A percentile compares a stretch with the other conserved stretches of the same genome.
Conservation (phyloP, 2,329 filamentous ascomycete species). For the Microdochium paspali region DNA sequence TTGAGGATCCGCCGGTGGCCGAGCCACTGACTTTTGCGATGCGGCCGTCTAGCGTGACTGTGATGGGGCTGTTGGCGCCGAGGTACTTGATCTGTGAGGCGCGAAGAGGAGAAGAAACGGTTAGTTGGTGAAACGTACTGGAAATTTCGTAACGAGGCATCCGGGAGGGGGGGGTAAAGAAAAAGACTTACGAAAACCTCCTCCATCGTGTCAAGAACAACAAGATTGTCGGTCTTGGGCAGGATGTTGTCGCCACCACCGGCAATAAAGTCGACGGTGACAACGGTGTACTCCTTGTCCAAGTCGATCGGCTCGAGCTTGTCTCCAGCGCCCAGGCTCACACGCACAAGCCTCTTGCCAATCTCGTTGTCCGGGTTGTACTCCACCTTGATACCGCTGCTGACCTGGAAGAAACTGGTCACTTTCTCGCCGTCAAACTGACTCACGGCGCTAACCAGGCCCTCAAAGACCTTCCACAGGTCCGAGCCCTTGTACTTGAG, state of each 20-base stretch:
- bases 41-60: constrained; percentile 25
- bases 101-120: constrained; percentile 12
- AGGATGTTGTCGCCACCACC: constrained; percentile 56
- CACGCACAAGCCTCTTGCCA: constrained; percentile 40
- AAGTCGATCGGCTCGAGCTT: constrained; percentile 30
- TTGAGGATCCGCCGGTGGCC: neutral
- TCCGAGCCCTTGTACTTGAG: constrained; percentile 41
- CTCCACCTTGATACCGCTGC: constrained; percentile 42
- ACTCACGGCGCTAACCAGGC: constrained; percentile 44
- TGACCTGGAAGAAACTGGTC: constrained; percentile 53
- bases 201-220: constrained; percentile 37
- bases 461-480: constrained; percentile 49
- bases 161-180: constrained; percentile 21
- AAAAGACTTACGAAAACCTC: constrained; percentile 29
- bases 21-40: constrained; percentile 14
- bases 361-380: constrained; percentile 43
- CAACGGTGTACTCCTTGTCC: constrained; percentile 40
- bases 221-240: constrained; percentile 18
- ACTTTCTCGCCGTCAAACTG: constrained; percentile 41
- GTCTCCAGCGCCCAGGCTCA: constrained; percentile 33
- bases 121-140: constrained; percentile 23
- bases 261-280: constrained; percentile 55
- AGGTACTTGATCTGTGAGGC: constrained; percentile 17
- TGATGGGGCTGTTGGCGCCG: constrained; percentile 18
- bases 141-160: too few species aligned